Percentiles rank a stretch among this genome's conserved stretches.
phyloP scores from a whole-genome alignment of 2,329 filamentous ascomycete genomes.

The Apiospora pterosperma region DNA sequence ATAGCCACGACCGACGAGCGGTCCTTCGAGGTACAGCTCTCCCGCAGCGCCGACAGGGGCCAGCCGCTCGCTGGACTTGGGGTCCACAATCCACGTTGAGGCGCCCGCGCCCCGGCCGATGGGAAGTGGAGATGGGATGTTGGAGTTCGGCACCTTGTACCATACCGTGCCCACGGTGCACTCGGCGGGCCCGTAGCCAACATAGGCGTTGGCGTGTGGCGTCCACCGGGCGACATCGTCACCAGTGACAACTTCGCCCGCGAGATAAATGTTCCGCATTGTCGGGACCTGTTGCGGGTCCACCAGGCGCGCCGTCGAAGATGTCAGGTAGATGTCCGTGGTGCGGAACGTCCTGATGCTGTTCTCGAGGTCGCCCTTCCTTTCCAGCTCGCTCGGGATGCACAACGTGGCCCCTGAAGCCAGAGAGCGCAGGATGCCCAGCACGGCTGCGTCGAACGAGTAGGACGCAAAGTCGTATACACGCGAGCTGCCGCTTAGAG shows the following conservation, averaged over 20 bases:
- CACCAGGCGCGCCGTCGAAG: not conserved
- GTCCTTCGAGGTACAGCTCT: not conserved
- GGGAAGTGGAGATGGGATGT: not conserved
- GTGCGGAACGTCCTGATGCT: not conserved
- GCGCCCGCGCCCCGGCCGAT: not conserved
- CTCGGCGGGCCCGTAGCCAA: not conserved
- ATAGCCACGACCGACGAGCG: not conserved
- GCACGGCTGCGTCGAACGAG: constrained; percentile 34
- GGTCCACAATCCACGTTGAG: not conserved
- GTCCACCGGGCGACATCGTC: not conserved
- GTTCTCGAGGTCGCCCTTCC: not conserved
- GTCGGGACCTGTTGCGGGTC: not conserved
- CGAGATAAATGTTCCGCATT: not conserved
- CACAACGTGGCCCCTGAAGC: constrained; percentile 19
- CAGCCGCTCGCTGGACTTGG: not conserved
- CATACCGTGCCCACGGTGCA: not conserved
- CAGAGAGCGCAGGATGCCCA: constrained; percentile 33
- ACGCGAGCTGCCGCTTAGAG: constrained; percentile 2
- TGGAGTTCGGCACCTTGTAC: not conserved
- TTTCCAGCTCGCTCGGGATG: constrained; percentile 18
- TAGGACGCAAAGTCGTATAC: constrained; percentile 23
- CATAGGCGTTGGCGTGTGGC: not conserved
- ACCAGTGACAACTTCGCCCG: not conserved
- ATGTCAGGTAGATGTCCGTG: not conserved
- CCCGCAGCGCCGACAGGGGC: not conserved